Evolutionary conservation across 805 yeast genomes (phyloP), one percentile per base, ranked within the genome.

Genomic region (Yamadazyma akitaensis): DNA sequence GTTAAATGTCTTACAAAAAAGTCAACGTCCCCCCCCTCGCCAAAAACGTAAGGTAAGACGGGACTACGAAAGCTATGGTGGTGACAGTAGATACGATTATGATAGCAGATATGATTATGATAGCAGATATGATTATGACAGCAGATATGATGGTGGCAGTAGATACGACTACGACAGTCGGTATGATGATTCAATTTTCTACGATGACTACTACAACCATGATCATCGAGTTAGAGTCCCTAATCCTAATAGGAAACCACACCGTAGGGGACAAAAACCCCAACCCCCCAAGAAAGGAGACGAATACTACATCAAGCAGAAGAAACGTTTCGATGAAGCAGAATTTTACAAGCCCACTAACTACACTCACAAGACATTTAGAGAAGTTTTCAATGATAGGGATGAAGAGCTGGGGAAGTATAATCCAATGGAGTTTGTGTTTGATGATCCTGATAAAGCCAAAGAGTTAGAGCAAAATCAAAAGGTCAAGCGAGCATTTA

Each of bases 351-450:
- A 67, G 50, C 73, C 73, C 6, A 63, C 58, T 16, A 43, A 60
- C 44, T 71, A 70, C 54, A 66, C 73, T 1, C 75, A 70, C 47
- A 65, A 64, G 44, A 70, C 75, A 1, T 69, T 70, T 50, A 49
- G 54, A 19, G 70, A 70, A 5, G 73, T 72, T 3, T 71, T 72
- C 47, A 51, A 52, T 12, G 64, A 65, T 35, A 56, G 56, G 19
- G 62, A 65, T 6, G 72, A 68, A 41, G 57, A 54, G 16, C 50
- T 52, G 31, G 63, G 57, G 32, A 57, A 56, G 36, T 64, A 65
- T 41, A 71, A 68, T 46, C 77, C 77, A 2, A 65, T 66, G 51
- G 74, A 70, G 44, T 53, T 59, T 34, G 76, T 72, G 5, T 72
- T 72, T 51, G 64, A 65, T 32, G 63, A 59, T 19, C 55, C 60